phyloP scores from a whole-genome alignment of 1,139 yeast species.

The Pneumocystis jirovecii region DNA sequence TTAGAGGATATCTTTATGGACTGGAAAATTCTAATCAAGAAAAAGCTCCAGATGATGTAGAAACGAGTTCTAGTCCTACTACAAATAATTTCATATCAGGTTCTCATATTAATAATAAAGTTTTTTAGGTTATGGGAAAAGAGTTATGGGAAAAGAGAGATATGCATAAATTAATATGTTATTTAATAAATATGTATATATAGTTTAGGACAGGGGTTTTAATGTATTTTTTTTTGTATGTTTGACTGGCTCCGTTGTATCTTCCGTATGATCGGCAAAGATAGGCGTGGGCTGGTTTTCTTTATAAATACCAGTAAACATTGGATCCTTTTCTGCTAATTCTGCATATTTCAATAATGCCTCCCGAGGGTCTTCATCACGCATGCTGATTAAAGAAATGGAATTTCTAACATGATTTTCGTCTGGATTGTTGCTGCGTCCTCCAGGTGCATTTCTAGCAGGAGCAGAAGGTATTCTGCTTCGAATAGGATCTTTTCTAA shows the following conservation, averaged over 20 bases:
- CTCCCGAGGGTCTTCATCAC: conserved; percentile 27
- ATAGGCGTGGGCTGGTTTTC: conserved; percentile 1
- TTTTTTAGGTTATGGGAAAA: background rate
- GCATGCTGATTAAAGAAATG: conserved; percentile 14
- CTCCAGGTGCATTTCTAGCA: background rate
- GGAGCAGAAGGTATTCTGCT: conserved; percentile 9
- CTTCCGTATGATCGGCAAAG: background rate
- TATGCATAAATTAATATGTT: background rate
- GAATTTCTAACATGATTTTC: background rate
- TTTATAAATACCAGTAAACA: conserved; percentile 13
- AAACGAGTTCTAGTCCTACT: background rate
- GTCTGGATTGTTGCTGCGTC: background rate
- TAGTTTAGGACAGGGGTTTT: background rate
- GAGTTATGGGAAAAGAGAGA: no score
- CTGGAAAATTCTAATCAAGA: background rate
- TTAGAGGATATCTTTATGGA: conserved; percentile 1
- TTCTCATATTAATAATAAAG: background rate
- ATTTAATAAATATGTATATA: background rate
- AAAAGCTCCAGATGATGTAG: background rate
- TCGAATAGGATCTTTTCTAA: conserved; percentile 11
- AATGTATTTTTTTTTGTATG: background rate
- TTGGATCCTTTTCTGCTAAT: conserved; percentile 20
- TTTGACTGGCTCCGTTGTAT: background rate
- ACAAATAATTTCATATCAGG: background rate
- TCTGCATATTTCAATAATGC: conserved; percentile 26